Evolutionary conservation across 208 protist species (phyloP).

Genomic region (Leishmania turanica): DNA sequence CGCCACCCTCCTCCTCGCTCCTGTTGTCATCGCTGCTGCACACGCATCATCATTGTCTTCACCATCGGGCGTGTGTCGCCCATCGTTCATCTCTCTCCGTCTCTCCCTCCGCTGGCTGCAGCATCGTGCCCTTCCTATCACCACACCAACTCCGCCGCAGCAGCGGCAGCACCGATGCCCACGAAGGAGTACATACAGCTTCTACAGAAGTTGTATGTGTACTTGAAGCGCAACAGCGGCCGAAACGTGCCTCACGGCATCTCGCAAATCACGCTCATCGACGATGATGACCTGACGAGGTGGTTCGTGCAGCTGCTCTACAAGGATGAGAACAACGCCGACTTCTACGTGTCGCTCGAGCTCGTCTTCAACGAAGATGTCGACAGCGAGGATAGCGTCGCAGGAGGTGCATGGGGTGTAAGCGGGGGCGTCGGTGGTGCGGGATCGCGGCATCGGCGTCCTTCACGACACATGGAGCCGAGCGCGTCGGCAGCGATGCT

Average conservation of each 20-base stretch:
- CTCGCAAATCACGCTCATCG: slow-evolving; percentile 50
- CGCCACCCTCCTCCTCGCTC: slow-evolving; percentile 9
- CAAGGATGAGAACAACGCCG: slow-evolving; percentile 58
- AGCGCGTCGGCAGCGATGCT: background rate
- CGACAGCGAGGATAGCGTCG: background rate
- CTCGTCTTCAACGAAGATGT: slow-evolving; percentile 57
- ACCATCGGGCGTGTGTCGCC: background rate
- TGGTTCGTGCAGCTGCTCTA: slow-evolving; percentile 85
- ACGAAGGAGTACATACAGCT: slow-evolving; percentile 46
- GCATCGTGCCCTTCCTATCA: background rate
- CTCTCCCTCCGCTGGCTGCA: background rate
- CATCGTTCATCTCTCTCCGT: background rate
- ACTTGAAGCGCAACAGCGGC: slow-evolving; percentile 58
- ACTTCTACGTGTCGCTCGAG: slow-evolving; percentile 72
- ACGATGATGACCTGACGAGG: slow-evolving; percentile 77
- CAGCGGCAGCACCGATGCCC: slow-evolving; percentile 28
- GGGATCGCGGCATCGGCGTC: background rate
- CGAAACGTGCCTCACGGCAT: slow-evolving; percentile 30
- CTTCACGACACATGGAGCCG: background rate
- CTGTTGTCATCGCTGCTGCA: background rate
- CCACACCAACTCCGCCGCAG: background rate
- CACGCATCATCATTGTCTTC: background rate
- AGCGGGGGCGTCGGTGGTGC: background rate
- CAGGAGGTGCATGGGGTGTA: background rate
- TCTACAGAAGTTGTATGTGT: slow-evolving; percentile 59